Conservation (phyloP, 164 flowering plant genomes). For the Cinnamomum micranthum region DNA sequence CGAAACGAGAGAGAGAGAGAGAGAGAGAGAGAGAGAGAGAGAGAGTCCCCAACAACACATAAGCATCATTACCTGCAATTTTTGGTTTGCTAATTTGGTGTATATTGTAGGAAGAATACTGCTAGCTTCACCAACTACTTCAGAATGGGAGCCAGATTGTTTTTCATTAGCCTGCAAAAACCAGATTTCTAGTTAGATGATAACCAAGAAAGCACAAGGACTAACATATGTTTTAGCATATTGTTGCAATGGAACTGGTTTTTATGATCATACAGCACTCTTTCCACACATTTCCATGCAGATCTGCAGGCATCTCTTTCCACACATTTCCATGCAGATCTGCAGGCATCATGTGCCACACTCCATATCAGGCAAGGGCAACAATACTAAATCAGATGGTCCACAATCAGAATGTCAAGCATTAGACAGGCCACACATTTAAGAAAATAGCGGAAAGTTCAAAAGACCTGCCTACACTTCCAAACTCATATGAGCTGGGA, state of each 20-base stretch:
- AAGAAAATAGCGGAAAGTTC: no score
- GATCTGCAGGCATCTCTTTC: no score
- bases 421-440: no score
- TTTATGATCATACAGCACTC: neutral
- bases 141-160: conserved; percentile 6
- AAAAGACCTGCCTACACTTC: no score
- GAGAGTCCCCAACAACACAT: neutral
- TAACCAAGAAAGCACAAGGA: neutral
- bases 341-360: no score
- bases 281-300: no score
- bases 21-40: neutral
- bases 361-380: neutral
- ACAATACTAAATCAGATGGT: neutral
- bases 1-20: neutral
- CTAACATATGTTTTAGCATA: neutral
- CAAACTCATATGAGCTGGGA: no score
- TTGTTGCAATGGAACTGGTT: neutral
- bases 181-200: neutral
- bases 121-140: conserved; percentile 13
- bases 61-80: conserved; percentile 25
- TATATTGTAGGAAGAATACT: conserved; percentile 11
- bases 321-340: no score
- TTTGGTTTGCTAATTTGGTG: conserved; percentile 20
- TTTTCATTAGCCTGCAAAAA: conserved; percentile 17
- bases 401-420: no score